phyloP scores from a whole-genome alignment of 2,329 filamentous ascomycete species.

The Aureobasidium subglaciale region DNA sequence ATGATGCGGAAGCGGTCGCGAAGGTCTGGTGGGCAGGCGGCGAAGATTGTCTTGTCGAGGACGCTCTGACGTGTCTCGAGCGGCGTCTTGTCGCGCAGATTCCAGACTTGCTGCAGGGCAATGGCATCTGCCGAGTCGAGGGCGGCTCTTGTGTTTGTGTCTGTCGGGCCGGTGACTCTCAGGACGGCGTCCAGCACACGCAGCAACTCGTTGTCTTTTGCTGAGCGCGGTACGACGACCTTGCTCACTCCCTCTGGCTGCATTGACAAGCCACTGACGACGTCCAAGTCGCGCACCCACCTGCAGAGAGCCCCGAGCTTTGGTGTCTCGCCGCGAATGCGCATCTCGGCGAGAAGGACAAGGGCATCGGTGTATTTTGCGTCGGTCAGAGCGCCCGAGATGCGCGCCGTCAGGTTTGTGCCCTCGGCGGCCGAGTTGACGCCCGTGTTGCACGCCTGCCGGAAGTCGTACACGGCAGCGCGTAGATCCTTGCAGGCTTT shows the following conservation, averaged over 20 bases:
- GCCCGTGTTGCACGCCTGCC: slow-evolving; percentile 61
- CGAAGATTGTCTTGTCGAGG: slow-evolving; percentile 49
- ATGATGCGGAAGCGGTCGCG: slow-evolving; percentile 48
- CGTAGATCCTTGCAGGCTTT: slow-evolving; percentile 61
- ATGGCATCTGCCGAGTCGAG: slow-evolving; percentile 41
- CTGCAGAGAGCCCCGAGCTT: slow-evolving; percentile 63
- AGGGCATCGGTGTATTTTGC: slow-evolving; percentile 59
- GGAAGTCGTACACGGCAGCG: slow-evolving; percentile 61
- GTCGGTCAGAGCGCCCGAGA: slow-evolving; percentile 59
- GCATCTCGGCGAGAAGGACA: slow-evolving; percentile 62
- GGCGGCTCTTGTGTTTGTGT: slow-evolving; percentile 37
- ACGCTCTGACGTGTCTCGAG: slow-evolving; percentile 51
- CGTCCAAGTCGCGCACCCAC: slow-evolving; percentile 65
- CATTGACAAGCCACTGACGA: slow-evolving; percentile 58
- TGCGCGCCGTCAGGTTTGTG: slow-evolving; percentile 58
- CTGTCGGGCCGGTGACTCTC: slow-evolving; percentile 55
- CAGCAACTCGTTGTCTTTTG: slow-evolving; percentile 50
- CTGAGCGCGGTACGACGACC: slow-evolving; percentile 32
- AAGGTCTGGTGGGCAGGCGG: slow-evolving; percentile 32
- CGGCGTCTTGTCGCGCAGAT: slow-evolving; percentile 43
- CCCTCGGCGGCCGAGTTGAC: slow-evolving; percentile 45
- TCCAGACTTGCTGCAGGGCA: slow-evolving; percentile 54
- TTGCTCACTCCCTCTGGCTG: slow-evolving; percentile 40
- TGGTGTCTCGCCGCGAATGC: slow-evolving; percentile 56
- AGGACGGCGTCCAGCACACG: slow-evolving; percentile 57